Base-by-base conservation (phyloP, 1,139 yeast genomes). In the Protomyces lactucae-debilis region DNA sequence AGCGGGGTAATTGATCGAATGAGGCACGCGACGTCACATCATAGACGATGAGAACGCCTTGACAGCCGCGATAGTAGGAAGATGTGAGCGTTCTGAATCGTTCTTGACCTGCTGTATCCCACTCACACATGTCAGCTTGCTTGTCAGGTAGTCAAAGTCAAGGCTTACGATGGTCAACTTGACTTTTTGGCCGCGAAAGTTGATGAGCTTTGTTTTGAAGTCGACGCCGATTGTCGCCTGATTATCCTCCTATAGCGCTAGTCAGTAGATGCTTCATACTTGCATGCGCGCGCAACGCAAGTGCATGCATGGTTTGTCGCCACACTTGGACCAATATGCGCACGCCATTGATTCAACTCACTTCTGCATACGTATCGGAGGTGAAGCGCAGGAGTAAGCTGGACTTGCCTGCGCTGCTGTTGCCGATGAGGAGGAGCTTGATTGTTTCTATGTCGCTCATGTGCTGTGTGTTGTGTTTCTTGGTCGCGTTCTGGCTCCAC, bases 171-270 rank as follows among this genome's bases (percentile, higher is more conserved):
- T 59, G 12, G 63, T 59, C 57, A 59, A 23, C 36, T 59, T 59
- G n/a, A 59, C 57, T 28, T 43, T 52, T 16, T 43, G 56, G 12
- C 54, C 57, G 18, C 45, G 53, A 43, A 59, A 25, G 8, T 32
- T 52, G 52, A 59, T 23, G 35, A 43, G 32, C 53, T 59, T 59
- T 43, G 63, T 59, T 36, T 59, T 59, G 57, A 60, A 54, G 52
- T 60, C 59, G 23, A 60, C 59, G 10, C 64, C 64, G 23, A 60
- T 60, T 14, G 64, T 60, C 40, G 64, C 59, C 55, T 54, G 59
- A 35, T 35, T 60, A 14, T 60, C 64, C 43, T 60, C 64, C 39
- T 57, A 52, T 23, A 32, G 48, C 59, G 57, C 54, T 6, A 54
- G 32, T 28, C 32, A 28, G 32, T 28, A 6, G 8, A 28, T 28